phyloP scores from a whole-genome alignment of 1,284 basidiomycete species.

The Xerocomus cyaneibrunnescens region DNA sequence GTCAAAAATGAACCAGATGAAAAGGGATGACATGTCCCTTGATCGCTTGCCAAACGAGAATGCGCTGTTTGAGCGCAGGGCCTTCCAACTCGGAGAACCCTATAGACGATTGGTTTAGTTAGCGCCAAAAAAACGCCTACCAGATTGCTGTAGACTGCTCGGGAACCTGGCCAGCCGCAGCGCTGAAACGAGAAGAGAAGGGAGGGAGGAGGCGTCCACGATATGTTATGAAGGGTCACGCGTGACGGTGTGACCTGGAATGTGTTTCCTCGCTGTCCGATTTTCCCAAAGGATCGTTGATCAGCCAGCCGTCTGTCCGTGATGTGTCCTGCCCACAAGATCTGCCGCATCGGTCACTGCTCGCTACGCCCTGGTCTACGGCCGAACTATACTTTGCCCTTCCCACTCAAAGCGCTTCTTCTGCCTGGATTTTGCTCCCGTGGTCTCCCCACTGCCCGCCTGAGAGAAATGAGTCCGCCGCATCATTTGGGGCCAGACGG shows the following conservation, averaged over 20 bases:
- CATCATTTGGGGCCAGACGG: conserved; percentile 10
- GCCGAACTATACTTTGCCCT: neutral
- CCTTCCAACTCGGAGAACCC: neutral
- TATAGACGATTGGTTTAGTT: conserved; percentile 14
- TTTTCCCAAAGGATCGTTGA: conserved; percentile 23
- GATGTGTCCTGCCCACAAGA: conserved; percentile 13
- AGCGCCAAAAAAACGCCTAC: neutral
- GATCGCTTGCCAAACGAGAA: conserved; percentile 26
- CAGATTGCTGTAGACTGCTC: conserved; percentile 1
- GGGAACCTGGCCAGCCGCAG: conserved; percentile 4
- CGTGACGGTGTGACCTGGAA: conserved; percentile 18
- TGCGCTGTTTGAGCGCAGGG: conserved; percentile 31
- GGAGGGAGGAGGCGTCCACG: neutral
- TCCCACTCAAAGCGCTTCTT: too few relatives aligned
- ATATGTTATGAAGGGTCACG: conserved; percentile 14
- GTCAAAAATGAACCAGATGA: conserved; percentile 29
- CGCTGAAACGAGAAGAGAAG: neutral
- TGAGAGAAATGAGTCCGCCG: conserved; percentile 15
- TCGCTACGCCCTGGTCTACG: neutral
- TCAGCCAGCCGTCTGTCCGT: conserved; percentile 6
- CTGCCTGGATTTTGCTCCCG: neutral
- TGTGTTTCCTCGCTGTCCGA: conserved; percentile 17
- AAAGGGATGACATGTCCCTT: conserved; percentile 33
- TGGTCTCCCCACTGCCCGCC: neutral
- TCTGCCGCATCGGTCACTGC: conserved; percentile 7